Evolutionary conservation across 1,284 basidiomycete species (phyloP).

Genomic region (Pseudozyma hubeiensis): DNA sequence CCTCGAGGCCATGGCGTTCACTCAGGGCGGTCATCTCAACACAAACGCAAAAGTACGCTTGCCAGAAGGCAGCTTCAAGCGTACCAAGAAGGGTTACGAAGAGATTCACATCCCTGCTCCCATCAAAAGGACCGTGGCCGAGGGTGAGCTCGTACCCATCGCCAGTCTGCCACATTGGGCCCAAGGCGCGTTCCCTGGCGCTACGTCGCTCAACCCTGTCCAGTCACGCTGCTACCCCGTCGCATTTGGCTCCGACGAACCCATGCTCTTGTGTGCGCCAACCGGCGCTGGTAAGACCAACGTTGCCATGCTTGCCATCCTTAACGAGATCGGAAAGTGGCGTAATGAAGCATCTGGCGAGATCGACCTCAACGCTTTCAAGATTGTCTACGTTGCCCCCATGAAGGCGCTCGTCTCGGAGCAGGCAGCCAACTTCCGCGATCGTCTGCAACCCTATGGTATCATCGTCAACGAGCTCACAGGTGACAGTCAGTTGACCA

Average conservation of each 20-base stretch:
- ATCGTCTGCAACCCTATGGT: constrained; percentile 84
- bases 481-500: constrained; percentile 97
- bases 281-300: constrained; percentile 99
- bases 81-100: constrained; percentile 94
- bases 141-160: constrained; percentile 80
- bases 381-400: constrained; percentile 97
- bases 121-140: constrained; percentile 76
- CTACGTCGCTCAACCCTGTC: constrained; percentile 87
- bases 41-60: constrained; percentile 98
- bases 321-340: constrained; percentile 65
- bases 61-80: constrained; percentile 97
- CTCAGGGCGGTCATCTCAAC: constrained; percentile 95
- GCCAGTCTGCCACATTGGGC: constrained; percentile 86
- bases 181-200: constrained; percentile 69
- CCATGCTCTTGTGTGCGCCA: constrained; percentile 94
- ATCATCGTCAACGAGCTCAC: constrained; percentile 95
- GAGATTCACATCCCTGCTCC: constrained; percentile 98
- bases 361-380: constrained; percentile 92
- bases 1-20: constrained; percentile 93
- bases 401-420: constrained; percentile 77
- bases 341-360: constrained; percentile 80
- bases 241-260: constrained; percentile 91
- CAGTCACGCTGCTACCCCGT: constrained; percentile 78
- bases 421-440: constrained; percentile 66
- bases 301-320: constrained; percentile 83